Conservation (phyloP, 257 asterid genomes). For the Penstemon davidsonii region DNA sequence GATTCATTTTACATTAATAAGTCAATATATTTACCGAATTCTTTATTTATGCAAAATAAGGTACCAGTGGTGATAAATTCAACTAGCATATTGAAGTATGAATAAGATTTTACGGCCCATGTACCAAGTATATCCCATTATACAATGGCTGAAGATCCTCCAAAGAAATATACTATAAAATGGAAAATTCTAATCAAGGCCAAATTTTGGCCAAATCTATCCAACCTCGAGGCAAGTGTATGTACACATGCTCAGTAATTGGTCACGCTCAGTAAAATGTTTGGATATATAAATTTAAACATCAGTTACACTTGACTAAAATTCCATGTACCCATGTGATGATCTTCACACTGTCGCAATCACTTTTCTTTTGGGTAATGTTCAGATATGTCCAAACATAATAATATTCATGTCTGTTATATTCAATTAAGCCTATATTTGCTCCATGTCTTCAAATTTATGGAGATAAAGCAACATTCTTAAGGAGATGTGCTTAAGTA, state of each 20-base stretch:
- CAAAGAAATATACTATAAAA: too few species aligned
- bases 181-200: too few species aligned
- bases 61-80: constrained; percentile 1
- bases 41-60: constrained; percentile 1
- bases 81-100: background rate
- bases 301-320: background rate
- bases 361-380: background rate
- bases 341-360: background rate
- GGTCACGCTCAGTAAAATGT: too few species aligned
- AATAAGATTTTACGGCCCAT: background rate
- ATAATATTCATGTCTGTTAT: too few species aligned
- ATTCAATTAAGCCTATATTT: background rate
- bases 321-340: background rate
- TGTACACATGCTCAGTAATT: too few species aligned
- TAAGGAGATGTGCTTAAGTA: constrained; percentile 15
- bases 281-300: too few species aligned
- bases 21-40: too few species aligned
- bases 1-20: background rate
- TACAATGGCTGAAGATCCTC: background rate
- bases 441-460: background rate
- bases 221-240: too few species aligned
- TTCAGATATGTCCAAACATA: constrained; percentile 19
- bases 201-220: too few species aligned
- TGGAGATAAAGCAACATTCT: constrained; percentile 1
- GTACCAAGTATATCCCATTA: background rate